A percentile compares a stretch with the other conserved stretches of the same genome.
Conservation (phyloP, 106 monocot genomes). For the Amphibolis antarctica region DNA sequence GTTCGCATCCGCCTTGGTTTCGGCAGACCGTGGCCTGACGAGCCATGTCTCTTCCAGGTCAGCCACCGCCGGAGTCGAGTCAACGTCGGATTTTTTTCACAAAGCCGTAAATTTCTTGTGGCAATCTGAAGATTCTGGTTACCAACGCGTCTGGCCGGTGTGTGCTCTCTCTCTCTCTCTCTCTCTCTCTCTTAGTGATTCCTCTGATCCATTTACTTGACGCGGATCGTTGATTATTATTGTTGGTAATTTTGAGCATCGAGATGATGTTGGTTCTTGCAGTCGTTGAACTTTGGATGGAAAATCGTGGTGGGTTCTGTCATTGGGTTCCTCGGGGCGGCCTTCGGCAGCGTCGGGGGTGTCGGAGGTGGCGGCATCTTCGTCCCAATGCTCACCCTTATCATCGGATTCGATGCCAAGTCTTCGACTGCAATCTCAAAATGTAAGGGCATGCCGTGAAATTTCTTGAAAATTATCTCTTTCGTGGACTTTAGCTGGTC, state of each 20-base stretch:
- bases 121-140: constrained; percentile 29
- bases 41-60: background rate
- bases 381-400: constrained; percentile 53
- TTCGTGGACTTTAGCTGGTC: background rate
- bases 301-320: constrained; percentile 27
- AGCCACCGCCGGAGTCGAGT: background rate
- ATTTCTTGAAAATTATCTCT: background rate
- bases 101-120: constrained; percentile 31
- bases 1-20: constrained; percentile 5
- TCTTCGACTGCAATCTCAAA: constrained; percentile 38
- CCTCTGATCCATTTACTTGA: too few relatives aligned
- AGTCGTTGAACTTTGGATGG: constrained; percentile 43
- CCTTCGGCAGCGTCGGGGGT: constrained; percentile 49
- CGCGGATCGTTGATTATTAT: background rate
- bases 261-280: background rate
- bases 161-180: background rate
- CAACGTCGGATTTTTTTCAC: constrained; percentile 11
- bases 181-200: background rate
- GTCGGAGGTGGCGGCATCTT: constrained; percentile 49
- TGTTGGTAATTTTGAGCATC: background rate
- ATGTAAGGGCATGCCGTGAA: constrained; percentile 13
- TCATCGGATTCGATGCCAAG: constrained; percentile 42
- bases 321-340: constrained; percentile 47
- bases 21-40: constrained; percentile 12
- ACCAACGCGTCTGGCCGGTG: constrained; percentile 56